These are phyloP conservation scores for Lantana camara DNA, from an alignment of 257 asterid species.

Conservation along the genomic window DNA sequence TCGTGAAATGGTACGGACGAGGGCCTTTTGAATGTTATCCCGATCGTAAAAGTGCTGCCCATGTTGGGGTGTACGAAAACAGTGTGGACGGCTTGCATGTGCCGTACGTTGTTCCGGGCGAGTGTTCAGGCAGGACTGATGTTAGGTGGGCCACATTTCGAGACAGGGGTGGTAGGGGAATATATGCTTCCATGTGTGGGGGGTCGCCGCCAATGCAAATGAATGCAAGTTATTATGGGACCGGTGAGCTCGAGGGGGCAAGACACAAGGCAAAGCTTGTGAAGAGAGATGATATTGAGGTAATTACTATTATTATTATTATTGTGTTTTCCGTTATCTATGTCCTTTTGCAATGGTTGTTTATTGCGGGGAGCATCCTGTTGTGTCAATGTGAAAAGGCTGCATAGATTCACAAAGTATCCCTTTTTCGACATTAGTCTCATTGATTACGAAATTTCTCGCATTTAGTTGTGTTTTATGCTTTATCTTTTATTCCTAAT, in stretches of 20 bases:
- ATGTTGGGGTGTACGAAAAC: slow-evolving; percentile 49
- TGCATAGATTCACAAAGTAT: too few species aligned
- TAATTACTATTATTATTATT: neutral
- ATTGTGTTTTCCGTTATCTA: too few species aligned
- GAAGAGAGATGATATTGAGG: slow-evolving; percentile 59
- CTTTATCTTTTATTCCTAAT: too few species aligned
- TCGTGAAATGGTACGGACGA: slow-evolving; percentile 58
- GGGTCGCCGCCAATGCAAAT: slow-evolving; percentile 68
- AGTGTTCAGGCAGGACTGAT: slow-evolving; percentile 65
- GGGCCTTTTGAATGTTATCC: slow-evolving; percentile 79
- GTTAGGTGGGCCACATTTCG: slow-evolving; percentile 68
- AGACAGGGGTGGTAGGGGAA: slow-evolving; percentile 52
- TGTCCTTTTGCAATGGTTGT: too few species aligned
- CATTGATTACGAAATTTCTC: too few species aligned
- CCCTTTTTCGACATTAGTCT: too few species aligned
- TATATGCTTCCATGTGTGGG: slow-evolving; percentile 54
- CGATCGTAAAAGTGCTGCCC: slow-evolving; percentile 67
- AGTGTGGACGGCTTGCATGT: slow-evolving; percentile 59
- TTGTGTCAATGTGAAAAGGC: too few species aligned
- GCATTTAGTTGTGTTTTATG: too few species aligned
- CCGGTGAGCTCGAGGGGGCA: slow-evolving; percentile 61
- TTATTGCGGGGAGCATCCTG: too few species aligned
- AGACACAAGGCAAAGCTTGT: slow-evolving; percentile 54
- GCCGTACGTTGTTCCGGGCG: slow-evolving; percentile 67
- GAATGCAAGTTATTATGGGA: slow-evolving; percentile 64